These are phyloP conservation scores for Aspergillus ruber DNA, from an alignment of 2,329 filamentous ascomycete species.

Conservation along the genomic window DNA sequence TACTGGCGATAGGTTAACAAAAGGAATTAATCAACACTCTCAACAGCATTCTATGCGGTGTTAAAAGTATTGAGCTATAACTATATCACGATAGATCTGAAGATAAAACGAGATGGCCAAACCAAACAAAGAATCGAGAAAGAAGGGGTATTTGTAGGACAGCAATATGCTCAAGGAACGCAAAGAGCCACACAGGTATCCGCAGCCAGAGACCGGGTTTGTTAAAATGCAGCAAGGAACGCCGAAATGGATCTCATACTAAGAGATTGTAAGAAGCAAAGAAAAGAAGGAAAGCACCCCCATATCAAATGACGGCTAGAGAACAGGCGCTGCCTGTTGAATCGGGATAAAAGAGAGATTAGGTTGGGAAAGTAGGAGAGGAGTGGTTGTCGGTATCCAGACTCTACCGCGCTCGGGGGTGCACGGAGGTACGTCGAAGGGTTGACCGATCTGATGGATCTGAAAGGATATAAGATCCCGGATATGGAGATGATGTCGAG, in stretches of 20 bases:
- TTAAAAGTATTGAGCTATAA: neutral
- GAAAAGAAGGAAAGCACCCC: constrained; percentile 12
- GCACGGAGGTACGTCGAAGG: constrained; percentile 17
- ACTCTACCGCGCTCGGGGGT: constrained; percentile 21
- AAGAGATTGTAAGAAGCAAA: constrained; percentile 2
- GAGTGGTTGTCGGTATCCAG: neutral
- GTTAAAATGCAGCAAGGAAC: neutral
- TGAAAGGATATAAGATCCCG: constrained; percentile 18
- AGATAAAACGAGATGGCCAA: neutral
- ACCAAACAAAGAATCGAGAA: neutral
- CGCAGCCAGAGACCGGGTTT: neutral
- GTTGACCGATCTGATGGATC: constrained; percentile 14
- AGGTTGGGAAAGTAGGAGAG: neutral
- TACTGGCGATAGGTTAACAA: neutral
- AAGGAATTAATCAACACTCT: neutral
- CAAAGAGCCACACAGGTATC: neutral
- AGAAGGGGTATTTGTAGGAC: neutral
- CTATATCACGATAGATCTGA: neutral
- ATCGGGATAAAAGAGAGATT: constrained; percentile 1
- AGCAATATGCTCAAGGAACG: neutral
- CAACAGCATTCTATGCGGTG: neutral
- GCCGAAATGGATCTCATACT: neutral
- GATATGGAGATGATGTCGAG: constrained; percentile 10
- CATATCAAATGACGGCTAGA: constrained; percentile 4
- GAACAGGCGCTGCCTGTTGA: constrained; percentile 2